Evolutionary conservation across 2,329 filamentous ascomycete species (phyloP).

Genomic region (Endothia cerciana): DNA sequence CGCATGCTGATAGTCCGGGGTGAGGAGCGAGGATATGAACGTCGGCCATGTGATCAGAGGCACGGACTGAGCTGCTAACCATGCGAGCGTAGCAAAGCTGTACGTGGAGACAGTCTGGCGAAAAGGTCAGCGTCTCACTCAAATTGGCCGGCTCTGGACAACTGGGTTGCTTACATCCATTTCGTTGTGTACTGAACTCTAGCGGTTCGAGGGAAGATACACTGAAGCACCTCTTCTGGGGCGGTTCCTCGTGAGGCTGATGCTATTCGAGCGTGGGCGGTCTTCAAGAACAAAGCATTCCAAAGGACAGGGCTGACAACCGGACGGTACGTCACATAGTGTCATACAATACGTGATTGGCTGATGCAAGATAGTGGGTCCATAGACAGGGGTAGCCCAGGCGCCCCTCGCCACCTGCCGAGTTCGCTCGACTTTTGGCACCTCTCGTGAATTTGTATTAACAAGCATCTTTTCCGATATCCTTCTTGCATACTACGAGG

Average conservation of each 20-base stretch:
- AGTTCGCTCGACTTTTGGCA: conserved; percentile 24
- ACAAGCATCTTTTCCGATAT: conserved; percentile 21
- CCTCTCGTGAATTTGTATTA: conserved; percentile 28
- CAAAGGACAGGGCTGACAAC: too few relatives aligned
- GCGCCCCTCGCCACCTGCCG: conserved; percentile 25
- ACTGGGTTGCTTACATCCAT: conserved; percentile 28
- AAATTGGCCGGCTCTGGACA: not conserved
- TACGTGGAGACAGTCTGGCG: conserved; percentile 53
- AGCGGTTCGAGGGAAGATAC: not conserved
- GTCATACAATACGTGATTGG: conserved; percentile 18
- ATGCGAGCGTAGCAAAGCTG: conserved; percentile 55
- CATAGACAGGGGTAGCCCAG: not conserved
- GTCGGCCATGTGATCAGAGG: conserved; percentile 53
- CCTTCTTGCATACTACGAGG: too few relatives aligned
- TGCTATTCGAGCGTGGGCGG: not conserved
- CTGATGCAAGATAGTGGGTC: not conserved
- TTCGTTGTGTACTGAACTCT: not conserved
- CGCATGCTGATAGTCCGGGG: conserved; percentile 37
- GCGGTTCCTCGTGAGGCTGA: not conserved
- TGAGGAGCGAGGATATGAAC: conserved; percentile 51
- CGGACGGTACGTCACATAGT: conserved; percentile 1
- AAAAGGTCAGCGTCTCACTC: not conserved
- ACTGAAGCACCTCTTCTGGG: not conserved
- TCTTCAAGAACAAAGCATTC: not conserved
- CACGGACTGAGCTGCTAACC: conserved; percentile 53